Evolutionary conservation across 1,284 basidiomycete species (phyloP).

Genomic region (Ganoderma meredithae): DNA sequence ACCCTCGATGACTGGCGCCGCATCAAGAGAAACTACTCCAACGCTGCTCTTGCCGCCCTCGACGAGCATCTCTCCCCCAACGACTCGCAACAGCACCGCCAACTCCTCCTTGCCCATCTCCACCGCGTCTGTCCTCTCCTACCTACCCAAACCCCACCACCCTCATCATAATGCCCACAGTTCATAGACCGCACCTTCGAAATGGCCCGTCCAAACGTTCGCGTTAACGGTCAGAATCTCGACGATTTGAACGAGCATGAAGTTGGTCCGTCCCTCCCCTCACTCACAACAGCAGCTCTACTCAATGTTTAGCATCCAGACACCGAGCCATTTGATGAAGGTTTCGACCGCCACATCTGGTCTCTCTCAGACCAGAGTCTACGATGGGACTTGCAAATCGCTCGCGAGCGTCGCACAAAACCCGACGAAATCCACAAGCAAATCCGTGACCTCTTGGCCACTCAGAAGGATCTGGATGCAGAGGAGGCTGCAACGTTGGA

Average conservation of each 20-base stretch:
- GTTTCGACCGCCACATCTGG: slow-evolving; percentile 18
- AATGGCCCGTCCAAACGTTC: slow-evolving; percentile 72
- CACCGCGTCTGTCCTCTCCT: slow-evolving; percentile 50
- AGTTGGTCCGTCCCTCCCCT: slow-evolving; percentile 50
- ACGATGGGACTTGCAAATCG: slow-evolving; percentile 15
- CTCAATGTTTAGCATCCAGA: slow-evolving; percentile 48
- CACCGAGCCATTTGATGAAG: slow-evolving; percentile 77
- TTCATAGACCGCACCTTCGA: slow-evolving; percentile 68
- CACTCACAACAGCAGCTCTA: neutral
- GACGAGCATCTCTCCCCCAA: slow-evolving; percentile 51
- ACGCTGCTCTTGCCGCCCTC: slow-evolving; percentile 51
- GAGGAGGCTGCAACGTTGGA: slow-evolving; percentile 10
- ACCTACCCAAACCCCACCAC: neutral
- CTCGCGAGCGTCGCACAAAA: slow-evolving; percentile 12
- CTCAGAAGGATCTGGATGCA: slow-evolving; percentile 2
- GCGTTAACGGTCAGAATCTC: slow-evolving; percentile 81
- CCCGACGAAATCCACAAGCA: slow-evolving; percentile 14
- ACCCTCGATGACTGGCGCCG: slow-evolving; percentile 67
- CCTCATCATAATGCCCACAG: slow-evolving; percentile 42
- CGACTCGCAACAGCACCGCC: slow-evolving; percentile 48
- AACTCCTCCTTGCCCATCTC: slow-evolving; percentile 54
- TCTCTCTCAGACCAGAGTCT: slow-evolving; percentile 15
- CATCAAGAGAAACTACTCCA: slow-evolving; percentile 58
- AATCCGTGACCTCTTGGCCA: slow-evolving; percentile 12
- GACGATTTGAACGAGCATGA: slow-evolving; percentile 67